phyloP scores from a whole-genome alignment of 2,329 filamentous ascomycete genomes.

The Phyllosticta citriasiana region DNA sequence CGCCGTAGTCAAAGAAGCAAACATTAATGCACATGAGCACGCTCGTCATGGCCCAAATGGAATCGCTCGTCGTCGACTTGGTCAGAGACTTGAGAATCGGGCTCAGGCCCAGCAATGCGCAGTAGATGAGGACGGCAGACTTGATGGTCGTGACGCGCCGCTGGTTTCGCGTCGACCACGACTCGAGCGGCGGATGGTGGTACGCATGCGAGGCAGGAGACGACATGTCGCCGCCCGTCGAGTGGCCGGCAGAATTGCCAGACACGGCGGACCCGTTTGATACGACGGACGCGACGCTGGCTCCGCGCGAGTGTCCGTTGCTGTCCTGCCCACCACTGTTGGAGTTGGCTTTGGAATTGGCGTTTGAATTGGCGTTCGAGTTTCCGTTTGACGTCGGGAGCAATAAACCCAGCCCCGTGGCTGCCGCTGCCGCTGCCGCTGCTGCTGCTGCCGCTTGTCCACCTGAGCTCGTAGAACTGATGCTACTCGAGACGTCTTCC shows the following conservation, averaged over 20 bases:
- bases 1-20: slow-evolving; percentile 95
- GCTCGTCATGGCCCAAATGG: slow-evolving; percentile 93
- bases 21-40: slow-evolving; percentile 93
- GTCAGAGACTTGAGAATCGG: slow-evolving; percentile 97
- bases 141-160: slow-evolving; percentile 73
- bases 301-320: slow-evolving; percentile 38
- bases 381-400: slow-evolving; percentile 14
- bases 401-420: slow-evolving; percentile 30
- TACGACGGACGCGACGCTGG: slow-evolving; percentile 47
- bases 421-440: background rate
- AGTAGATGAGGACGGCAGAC: slow-evolving; percentile 87
- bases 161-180: slow-evolving; percentile 46
- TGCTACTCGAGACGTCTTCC: slow-evolving; percentile 14
- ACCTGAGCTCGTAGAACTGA: slow-evolving; percentile 9
- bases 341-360: slow-evolving; percentile 1
- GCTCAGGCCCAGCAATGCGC: slow-evolving; percentile 78
- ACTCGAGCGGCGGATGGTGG: slow-evolving; percentile 27
- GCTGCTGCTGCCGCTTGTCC: background rate
- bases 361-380: background rate
- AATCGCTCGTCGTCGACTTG: slow-evolving; percentile 80
- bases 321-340: background rate
- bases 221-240: slow-evolving; percentile 29
- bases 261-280: slow-evolving; percentile 32
- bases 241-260: slow-evolving; percentile 16
- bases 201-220: slow-evolving; percentile 19